Evolutionary conservation across 1,284 basidiomycete genomes (phyloP), one percentile per base, ranked within the genome.

Genomic region (Lignosus rhinocerotis): DNA sequence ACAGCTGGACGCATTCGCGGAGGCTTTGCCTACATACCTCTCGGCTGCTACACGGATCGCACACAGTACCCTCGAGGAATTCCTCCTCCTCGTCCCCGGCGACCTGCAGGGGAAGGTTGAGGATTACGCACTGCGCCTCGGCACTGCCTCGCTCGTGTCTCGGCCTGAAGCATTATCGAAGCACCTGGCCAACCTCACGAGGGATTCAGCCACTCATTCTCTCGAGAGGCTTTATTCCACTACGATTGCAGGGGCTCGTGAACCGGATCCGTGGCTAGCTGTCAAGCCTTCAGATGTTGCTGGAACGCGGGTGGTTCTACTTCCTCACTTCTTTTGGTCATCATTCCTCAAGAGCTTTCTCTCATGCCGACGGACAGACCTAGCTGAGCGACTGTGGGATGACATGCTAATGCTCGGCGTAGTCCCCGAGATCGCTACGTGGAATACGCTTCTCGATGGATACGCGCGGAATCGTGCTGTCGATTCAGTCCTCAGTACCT

Each of bases 381-480:
- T 86, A 17, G 88, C 84, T 0, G 79, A 78, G 46, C 72, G 72
- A 33, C 66, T 91, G 6, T 91, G 89, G 90, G 76, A 82, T 39
- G 85, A 88, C 62, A 80, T 90, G 74, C 54, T 73, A 12, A 67
- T 69, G 25, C 70, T 80, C n/a, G 80, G 78, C 1, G 69, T 87
- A 19, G 72, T 61, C 38, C 83, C 83, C 16, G 77, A 78, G 1
- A 70, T 80, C 10, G 73, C 76, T 21, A 77, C 82, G 58, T 91
- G 87, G 87, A 89, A 83, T 25, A 79, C 83, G 16, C 77, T 90
- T 43, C 73, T 92, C 46, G 82, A 86, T 55, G 81, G 84, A 6
- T 85, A 85, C 63, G 82, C 77, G 32, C 72, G 78, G 51, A 70
- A 76, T 19, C 76, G 79, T 19, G 76, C 80, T 50, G 69, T 76